These are phyloP conservation scores for Fusarium phyllophilum DNA, from an alignment of 2,329 filamentous ascomycete genomes.

Conservation along the genomic window DNA sequence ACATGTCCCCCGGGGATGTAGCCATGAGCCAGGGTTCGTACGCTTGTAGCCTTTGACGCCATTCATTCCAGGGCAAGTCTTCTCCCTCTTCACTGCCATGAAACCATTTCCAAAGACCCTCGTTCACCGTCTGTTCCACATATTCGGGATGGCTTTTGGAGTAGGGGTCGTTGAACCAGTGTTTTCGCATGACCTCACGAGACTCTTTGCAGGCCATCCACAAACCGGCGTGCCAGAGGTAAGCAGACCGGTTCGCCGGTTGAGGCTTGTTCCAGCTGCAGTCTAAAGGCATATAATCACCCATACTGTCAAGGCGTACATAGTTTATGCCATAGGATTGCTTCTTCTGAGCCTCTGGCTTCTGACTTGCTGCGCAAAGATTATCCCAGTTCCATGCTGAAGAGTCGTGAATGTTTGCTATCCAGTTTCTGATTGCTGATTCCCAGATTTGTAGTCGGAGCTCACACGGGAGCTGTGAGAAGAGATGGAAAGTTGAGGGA, in stretches of 20 bases:
- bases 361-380: background rate
- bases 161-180: background rate
- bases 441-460: background rate
- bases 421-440: background rate
- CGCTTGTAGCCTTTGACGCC: accelerated
- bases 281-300: background rate
- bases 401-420: background rate
- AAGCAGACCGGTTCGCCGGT: background rate
- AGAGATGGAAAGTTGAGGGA: background rate
- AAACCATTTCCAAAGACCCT: background rate
- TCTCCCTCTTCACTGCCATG: accelerated
- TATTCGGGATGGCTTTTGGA: no score
- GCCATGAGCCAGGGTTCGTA: background rate
- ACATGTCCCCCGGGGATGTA: background rate
- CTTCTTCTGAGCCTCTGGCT: background rate
- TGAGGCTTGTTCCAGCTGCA: background rate
- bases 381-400: background rate
- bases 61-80: background rate
- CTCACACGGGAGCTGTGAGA: background rate
- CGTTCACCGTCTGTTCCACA: background rate
- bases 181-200: background rate
- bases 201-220: background rate
- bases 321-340: background rate
- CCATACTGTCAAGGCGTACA: background rate
- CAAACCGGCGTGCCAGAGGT: background rate